These are phyloP conservation scores for Trichothecium sympodiale DNA, from an alignment of 2,329 filamentous ascomycete genomes.

Conservation along the genomic window DNA sequence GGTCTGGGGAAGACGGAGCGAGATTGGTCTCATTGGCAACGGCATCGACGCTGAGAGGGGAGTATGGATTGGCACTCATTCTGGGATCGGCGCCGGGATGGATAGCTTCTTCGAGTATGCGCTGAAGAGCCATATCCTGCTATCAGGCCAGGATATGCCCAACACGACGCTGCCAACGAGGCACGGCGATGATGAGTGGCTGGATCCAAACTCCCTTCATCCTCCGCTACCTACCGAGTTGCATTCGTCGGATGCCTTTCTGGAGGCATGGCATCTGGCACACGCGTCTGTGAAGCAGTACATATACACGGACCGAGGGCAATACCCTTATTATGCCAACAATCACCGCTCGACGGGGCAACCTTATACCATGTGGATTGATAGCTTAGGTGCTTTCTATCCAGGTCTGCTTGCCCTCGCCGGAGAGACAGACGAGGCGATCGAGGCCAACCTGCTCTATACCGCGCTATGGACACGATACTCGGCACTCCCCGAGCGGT, in stretches of 20 bases:
- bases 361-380: conserved; percentile 84
- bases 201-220: conserved; percentile 55
- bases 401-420: conserved; percentile 78
- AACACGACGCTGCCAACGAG: conserved; percentile 26
- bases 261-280: conserved; percentile 73
- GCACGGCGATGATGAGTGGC: conserved; percentile 34
- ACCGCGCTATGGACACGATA: conserved; percentile 93
- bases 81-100: conserved; percentile 92
- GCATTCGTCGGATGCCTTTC: conserved; percentile 66
- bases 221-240: conserved; percentile 50
- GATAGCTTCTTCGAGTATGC: conserved; percentile 99
- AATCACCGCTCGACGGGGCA: conserved; percentile 82
- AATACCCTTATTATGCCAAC: conserved; percentile 89
- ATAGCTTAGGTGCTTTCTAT: conserved; percentile 92
- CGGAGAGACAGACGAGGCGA: conserved; percentile 82
- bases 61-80: conserved; percentile 75
- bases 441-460: conserved; percentile 80
- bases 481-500: conserved; percentile 85
- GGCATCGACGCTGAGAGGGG: conserved; percentile 89
- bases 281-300: conserved; percentile 83
- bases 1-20: conserved; percentile 81
- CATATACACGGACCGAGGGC: conserved; percentile 64
- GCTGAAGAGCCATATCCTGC: conserved; percentile 81
- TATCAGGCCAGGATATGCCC: conserved; percentile 61
- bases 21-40: conserved; percentile 77